These are phyloP conservation scores for Drechslerella coelobrocha DNA, from an alignment of 2,329 filamentous ascomycete species.

Conservation along the genomic window DNA sequence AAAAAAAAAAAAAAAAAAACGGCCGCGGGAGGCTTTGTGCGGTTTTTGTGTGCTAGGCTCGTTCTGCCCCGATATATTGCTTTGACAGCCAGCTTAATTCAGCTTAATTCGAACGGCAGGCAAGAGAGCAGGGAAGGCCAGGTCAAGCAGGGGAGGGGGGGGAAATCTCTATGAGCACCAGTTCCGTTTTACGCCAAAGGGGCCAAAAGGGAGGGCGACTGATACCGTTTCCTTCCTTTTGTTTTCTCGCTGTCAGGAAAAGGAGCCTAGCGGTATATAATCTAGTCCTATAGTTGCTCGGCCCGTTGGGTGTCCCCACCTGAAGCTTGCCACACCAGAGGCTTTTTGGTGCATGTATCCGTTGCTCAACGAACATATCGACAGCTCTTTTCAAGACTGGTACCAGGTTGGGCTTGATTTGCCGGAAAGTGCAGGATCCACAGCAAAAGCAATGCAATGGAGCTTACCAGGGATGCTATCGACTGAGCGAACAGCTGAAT, in stretches of 20 bases:
- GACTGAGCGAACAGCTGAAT: slow-evolving; percentile 10
- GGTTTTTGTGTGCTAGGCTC: slow-evolving; percentile 48
- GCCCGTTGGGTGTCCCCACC: slow-evolving; percentile 50
- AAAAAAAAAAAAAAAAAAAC: slow-evolving; percentile 17
- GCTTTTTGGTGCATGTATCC: slow-evolving; percentile 49
- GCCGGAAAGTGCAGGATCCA: slow-evolving; percentile 49
- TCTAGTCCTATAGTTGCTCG: slow-evolving; percentile 49
- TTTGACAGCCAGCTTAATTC: slow-evolving; percentile 51
- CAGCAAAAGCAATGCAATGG: slow-evolving; percentile 37
- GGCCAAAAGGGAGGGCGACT: slow-evolving; percentile 48
- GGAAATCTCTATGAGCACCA: slow-evolving; percentile 37
- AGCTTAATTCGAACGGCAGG: slow-evolving; percentile 50
- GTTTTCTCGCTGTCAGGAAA: slow-evolving; percentile 49
- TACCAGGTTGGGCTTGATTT: slow-evolving; percentile 50
- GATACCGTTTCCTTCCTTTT: slow-evolving; percentile 50
- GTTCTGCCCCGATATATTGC: slow-evolving; percentile 49
- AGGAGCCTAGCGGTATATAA: slow-evolving; percentile 51
- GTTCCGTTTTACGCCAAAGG: slow-evolving; percentile 51
- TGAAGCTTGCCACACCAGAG: slow-evolving; percentile 50
- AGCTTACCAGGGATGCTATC: slow-evolving; percentile 40
- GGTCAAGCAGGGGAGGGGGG: slow-evolving; percentile 48
- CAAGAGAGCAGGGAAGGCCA: slow-evolving; percentile 48
- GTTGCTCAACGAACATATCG: slow-evolving; percentile 38
- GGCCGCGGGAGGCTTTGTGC: slow-evolving; percentile 50
- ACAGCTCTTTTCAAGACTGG: slow-evolving; percentile 24